Percentiles rank a stretch among this genome's conserved stretches.
Evolutionary conservation across 2,329 filamentous ascomycete genomes (phyloP).

Genomic region (Claviceps maximensis): DNA sequence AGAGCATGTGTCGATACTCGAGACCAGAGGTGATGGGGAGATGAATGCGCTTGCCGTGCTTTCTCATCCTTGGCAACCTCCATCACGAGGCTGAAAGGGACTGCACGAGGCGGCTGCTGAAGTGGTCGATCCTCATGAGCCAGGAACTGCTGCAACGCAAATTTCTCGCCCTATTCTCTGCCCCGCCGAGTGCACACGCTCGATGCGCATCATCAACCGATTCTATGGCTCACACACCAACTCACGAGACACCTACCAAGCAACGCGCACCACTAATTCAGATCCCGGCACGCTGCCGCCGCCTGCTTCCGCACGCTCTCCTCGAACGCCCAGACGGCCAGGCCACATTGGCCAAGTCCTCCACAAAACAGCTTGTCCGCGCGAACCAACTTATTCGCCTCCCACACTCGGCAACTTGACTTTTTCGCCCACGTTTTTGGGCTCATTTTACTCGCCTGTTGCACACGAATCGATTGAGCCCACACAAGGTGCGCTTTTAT

Average conservation of each 20-base stretch:
- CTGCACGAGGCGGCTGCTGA: neutral
- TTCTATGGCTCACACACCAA: neutral
- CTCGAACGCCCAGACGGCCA: constrained; percentile 1
- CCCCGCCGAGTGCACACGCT: neutral
- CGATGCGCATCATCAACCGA: neutral
- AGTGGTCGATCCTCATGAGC: neutral
- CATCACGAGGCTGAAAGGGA: neutral
- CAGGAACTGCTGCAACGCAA: neutral
- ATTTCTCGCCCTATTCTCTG: neutral
- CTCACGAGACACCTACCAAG: neutral
- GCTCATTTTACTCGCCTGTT: constrained; percentile 46
- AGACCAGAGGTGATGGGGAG: neutral
- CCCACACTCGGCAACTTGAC: neutral
- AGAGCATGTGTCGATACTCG: neutral
- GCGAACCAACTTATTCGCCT: constrained; percentile 2
- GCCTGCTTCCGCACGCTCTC: constrained; percentile 5
- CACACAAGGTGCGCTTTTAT: neutral
- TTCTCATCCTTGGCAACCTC: neutral
- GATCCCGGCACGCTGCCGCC: constrained; percentile 4
- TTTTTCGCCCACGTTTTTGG: constrained; percentile 43
- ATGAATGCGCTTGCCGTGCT: neutral
- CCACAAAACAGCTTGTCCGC: constrained; percentile 6
- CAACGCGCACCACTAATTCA: constrained; percentile 2
- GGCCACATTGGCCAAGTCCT: constrained; percentile 3
- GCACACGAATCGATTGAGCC: constrained; percentile 21